A percentile compares a stretch with the other conserved stretches of the same genome.
Evolutionary conservation across 352 stramenopile species (phyloP).

Genomic region (Pythium sp.): DNA sequence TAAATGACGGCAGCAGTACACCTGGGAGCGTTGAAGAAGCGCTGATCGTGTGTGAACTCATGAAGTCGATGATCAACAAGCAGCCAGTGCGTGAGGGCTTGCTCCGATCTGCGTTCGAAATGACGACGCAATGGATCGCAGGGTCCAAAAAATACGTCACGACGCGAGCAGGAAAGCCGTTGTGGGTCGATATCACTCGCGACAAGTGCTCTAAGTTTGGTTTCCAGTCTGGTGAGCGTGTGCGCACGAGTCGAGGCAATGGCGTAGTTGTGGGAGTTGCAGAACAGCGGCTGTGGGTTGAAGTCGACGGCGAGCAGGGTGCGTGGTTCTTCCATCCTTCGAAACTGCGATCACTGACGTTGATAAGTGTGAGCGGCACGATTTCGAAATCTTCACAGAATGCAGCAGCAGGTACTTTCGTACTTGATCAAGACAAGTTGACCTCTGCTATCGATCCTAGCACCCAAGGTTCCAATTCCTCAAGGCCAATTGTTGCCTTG

Average conservation of each 20-base stretch:
- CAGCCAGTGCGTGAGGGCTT: slow-evolving; percentile 27
- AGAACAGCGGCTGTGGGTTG: slow-evolving; percentile 65
- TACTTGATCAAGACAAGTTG: not conserved
- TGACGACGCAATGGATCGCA: slow-evolving; percentile 54
- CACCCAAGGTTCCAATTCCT: not conserved
- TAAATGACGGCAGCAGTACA: not conserved
- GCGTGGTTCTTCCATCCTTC: slow-evolving; percentile 81
- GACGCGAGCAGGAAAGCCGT: slow-evolving; percentile 51
- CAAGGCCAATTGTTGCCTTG: no score
- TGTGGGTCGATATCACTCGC: slow-evolving; percentile 69
- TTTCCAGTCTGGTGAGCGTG: slow-evolving; percentile 54
- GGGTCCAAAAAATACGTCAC: slow-evolving; percentile 49
- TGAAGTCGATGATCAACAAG: slow-evolving; percentile 37
- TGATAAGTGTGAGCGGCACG: slow-evolving; percentile 13
- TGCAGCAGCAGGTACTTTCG: not conserved
- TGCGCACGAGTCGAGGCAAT: slow-evolving; percentile 74
- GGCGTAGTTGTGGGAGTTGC: slow-evolving; percentile 66
- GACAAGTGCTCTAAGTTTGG: slow-evolving; percentile 35
- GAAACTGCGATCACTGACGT: slow-evolving; percentile 44
- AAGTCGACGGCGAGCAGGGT: slow-evolving; percentile 73
- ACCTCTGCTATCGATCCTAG: not conserved
- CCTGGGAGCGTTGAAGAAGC: slow-evolving; percentile 48
- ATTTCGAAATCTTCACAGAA: not conserved
- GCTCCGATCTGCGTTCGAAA: slow-evolving; percentile 37
- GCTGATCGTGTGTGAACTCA: slow-evolving; percentile 58